A percentile compares a stretch with the other conserved stretches of the same genome.
These are phyloP conservation scores for Fusarium haematococcum DNA, from an alignment of 2,329 filamentous ascomycete species.

Conservation along the genomic window DNA sequence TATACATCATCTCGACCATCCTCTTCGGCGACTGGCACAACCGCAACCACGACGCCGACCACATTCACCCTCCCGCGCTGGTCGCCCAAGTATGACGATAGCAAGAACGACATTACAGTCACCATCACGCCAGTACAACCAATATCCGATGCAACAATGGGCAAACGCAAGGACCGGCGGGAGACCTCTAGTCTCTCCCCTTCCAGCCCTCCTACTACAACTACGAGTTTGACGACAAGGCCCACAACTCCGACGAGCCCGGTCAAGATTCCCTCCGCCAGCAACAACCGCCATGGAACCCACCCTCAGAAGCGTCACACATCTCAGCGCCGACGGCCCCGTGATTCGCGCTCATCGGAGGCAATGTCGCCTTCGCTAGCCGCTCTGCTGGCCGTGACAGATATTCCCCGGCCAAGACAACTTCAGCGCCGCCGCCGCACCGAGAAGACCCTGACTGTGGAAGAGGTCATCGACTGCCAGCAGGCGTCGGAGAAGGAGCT, in stretches of 20 bases:
- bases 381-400: slow-evolving; percentile 71
- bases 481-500: slow-evolving; percentile 70
- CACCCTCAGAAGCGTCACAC: slow-evolving; percentile 54
- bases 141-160: slow-evolving; percentile 48
- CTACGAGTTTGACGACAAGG: slow-evolving; percentile 43
- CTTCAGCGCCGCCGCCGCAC: slow-evolving; percentile 48
- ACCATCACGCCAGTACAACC: slow-evolving; percentile 38
- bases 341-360: slow-evolving; percentile 63
- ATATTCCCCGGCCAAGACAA: slow-evolving; percentile 64
- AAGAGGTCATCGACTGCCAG: slow-evolving; percentile 66
- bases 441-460: slow-evolving; percentile 60
- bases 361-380: slow-evolving; percentile 70
- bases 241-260: slow-evolving; percentile 59
- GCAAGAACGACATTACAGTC: slow-evolving; percentile 41
- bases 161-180: slow-evolving; percentile 50
- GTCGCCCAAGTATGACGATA: slow-evolving; percentile 48
- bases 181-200: slow-evolving; percentile 44
- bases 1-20: slow-evolving; percentile 14
- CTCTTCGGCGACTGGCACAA: slow-evolving; percentile 22
- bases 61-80: slow-evolving; percentile 36
- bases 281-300: slow-evolving; percentile 51
- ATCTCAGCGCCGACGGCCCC: slow-evolving; percentile 51
- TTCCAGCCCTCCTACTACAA: slow-evolving; percentile 45
- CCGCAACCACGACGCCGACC: slow-evolving; percentile 34
- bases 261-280: slow-evolving; percentile 65